Conservation (phyloP, 176 grass and related monocot genomes). For the Secale cereale region DNA sequence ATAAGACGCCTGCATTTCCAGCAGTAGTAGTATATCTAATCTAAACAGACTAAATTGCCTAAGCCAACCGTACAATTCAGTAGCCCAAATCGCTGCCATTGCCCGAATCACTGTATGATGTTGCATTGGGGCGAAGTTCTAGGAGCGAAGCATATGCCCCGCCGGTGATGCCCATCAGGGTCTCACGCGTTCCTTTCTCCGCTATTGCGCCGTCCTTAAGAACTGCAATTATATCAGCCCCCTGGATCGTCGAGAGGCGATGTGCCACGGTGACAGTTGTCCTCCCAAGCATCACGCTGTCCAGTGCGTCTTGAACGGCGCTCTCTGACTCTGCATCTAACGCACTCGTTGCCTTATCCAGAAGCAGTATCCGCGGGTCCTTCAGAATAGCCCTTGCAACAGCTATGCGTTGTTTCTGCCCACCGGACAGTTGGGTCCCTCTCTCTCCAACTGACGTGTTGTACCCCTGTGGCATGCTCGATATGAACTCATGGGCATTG, state of each 20-base stretch:
- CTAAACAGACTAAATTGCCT: neutral
- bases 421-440: constrained; percentile 46
- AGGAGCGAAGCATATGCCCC: constrained; percentile 42
- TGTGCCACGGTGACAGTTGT: constrained; percentile 43
- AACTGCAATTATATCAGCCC: constrained; percentile 31
- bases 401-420: constrained; percentile 58
- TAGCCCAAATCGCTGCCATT: neutral
- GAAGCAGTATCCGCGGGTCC: constrained; percentile 54
- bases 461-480: constrained; percentile 47
- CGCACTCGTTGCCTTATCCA: constrained; percentile 67
- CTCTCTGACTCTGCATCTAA: constrained; percentile 56
- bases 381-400: constrained; percentile 59
- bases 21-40: neutral
- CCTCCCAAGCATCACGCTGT: constrained; percentile 30
- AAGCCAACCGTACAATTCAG: neutral
- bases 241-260: constrained; percentile 42
- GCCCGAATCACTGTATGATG: neutral
- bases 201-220: constrained; percentile 39
- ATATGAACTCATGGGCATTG: constrained; percentile 54
- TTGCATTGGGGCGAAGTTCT: constrained; percentile 23
- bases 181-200: constrained; percentile 35
- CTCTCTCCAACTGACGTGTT: constrained; percentile 43
- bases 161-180: constrained; percentile 16
- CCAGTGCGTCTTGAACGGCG: constrained; percentile 46
- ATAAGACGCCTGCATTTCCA: neutral